phyloP scores from a whole-genome alignment of 2,329 filamentous ascomycete genomes.

The Penicillium corylophilum region DNA sequence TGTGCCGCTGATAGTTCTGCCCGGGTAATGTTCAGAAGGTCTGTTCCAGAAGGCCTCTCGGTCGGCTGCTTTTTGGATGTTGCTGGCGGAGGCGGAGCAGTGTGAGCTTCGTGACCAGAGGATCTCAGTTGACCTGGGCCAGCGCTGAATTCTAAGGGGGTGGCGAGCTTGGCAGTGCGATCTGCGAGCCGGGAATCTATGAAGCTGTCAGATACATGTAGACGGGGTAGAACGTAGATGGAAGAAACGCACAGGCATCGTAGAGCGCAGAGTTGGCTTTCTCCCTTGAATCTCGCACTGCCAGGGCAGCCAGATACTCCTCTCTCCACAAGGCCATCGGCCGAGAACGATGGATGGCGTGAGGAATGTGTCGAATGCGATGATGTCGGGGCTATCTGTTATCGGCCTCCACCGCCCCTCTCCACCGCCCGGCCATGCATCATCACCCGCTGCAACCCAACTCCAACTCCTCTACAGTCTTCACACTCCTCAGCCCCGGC shows the following conservation, averaged over 20 bases:
- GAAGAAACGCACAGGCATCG: constrained; percentile 64
- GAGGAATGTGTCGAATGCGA: constrained; percentile 18
- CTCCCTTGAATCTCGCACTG: constrained; percentile 69
- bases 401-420: constrained; percentile 29
- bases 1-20: constrained; percentile 75
- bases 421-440: constrained; percentile 37
- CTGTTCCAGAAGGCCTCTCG: constrained; percentile 31
- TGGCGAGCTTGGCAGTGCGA: constrained; percentile 58
- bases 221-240: background rate
- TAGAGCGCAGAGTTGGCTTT: constrained; percentile 67
- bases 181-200: constrained; percentile 66
- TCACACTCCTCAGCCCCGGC: background rate
- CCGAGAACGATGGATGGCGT: constrained; percentile 15
- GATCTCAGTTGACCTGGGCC: constrained; percentile 25
- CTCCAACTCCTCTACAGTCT: constrained; percentile 19
- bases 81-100: constrained; percentile 30
- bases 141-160: constrained; percentile 24
- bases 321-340: constrained; percentile 71
- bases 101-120: constrained; percentile 17
- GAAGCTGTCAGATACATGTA: constrained; percentile 23
- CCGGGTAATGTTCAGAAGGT: constrained; percentile 43
- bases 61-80: constrained; percentile 29
- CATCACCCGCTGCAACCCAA: constrained; percentile 31
- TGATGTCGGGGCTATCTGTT: constrained; percentile 19
- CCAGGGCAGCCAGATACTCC: constrained; percentile 74